A percentile compares a stretch with the other conserved stretches of the same genome.
These are phyloP conservation scores for Acidiella bohemica DNA, from an alignment of 495 filamentous ascomycete species.

Conservation along the genomic window DNA sequence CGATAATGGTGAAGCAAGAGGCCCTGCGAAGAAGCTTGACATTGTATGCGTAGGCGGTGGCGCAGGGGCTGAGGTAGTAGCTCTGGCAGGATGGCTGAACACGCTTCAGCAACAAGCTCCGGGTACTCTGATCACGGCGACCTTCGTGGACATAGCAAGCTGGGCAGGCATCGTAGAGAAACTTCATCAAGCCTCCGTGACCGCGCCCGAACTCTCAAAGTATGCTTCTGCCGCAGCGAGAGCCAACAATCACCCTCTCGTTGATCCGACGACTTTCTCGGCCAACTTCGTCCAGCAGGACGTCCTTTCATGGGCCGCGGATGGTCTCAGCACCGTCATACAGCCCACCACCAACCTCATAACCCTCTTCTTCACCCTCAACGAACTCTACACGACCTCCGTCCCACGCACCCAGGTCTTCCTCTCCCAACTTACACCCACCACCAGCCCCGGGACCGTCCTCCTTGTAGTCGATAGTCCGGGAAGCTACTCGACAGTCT, in stretches of 20 bases:
- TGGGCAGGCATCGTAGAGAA: constrained; percentile 51
- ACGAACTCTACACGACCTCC: constrained; percentile 77
- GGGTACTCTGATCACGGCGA: constrained; percentile 36
- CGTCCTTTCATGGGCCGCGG: constrained; percentile 40
- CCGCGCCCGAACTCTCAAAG: constrained; percentile 36
- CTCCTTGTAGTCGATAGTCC: constrained; percentile 86
- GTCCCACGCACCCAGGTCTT: constrained; percentile 60
- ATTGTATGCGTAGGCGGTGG: constrained; percentile 72
- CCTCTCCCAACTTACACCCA: constrained; percentile 48
- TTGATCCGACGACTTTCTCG: constrained; percentile 26
- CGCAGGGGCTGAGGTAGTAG: constrained; percentile 71
- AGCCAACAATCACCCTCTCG: constrained; percentile 33
- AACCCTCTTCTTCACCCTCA: constrained; percentile 89
- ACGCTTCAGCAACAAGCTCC: neutral
- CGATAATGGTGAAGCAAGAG: constrained; percentile 25
- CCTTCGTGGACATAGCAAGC: constrained; percentile 63
- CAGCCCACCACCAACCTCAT: constrained; percentile 38
- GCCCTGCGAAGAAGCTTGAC: neutral
- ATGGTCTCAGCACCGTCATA: constrained; percentile 32
- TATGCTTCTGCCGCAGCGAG: constrained; percentile 42
- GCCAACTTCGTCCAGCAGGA: constrained; percentile 48
- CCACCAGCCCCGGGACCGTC: constrained; percentile 43
- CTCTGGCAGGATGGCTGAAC: constrained; percentile 48
- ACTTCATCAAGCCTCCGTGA: constrained; percentile 37
- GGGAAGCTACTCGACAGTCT: constrained; percentile 75